Evolutionary conservation across 768 basidiomycete species (phyloP).

Genomic region (Boletus tomentosulus): DNA sequence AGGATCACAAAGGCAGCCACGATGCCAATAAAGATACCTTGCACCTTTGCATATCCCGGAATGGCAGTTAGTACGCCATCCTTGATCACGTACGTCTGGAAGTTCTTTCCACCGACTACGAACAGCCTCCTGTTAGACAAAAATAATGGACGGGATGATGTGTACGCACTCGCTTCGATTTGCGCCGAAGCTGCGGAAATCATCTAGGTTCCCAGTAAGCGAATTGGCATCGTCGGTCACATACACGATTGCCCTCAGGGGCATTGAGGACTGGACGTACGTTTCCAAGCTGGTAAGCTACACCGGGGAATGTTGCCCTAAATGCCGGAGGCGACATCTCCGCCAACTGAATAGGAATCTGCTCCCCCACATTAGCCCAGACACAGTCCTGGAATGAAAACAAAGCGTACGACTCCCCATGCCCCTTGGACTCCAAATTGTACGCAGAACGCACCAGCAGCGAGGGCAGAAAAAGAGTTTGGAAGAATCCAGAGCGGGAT

Average conservation of each 20-base stretch:
- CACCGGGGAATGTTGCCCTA: conserved; percentile 83
- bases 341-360: conserved; percentile 73
- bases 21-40: conserved; percentile 83
- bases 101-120: conserved; percentile 56
- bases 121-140: background rate
- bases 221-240: background rate
- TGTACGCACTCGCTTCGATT: conserved; percentile 64
- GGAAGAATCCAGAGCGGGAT: conserved; percentile 88
- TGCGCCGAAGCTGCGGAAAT: conserved; percentile 72
- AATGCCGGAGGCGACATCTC: conserved; percentile 89
- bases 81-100: conserved; percentile 44
- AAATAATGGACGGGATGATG: background rate
- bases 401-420: conserved; percentile 70
- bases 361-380: background rate
- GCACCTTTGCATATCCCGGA: conserved; percentile 70
- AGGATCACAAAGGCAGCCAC: conserved; percentile 75
- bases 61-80: conserved; percentile 41
- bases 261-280: conserved; percentile 17
- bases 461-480: conserved; percentile 55
- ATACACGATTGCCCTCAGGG: background rate
- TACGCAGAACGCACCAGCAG: conserved; percentile 83
- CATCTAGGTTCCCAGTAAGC: conserved; percentile 35
- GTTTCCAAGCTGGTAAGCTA: conserved; percentile 82
- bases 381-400: background rate
- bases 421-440: conserved; percentile 90